Base-by-base conservation (phyloP, 352 stramenopile species). In the Globisporangium cylindrosporum region DNA sequence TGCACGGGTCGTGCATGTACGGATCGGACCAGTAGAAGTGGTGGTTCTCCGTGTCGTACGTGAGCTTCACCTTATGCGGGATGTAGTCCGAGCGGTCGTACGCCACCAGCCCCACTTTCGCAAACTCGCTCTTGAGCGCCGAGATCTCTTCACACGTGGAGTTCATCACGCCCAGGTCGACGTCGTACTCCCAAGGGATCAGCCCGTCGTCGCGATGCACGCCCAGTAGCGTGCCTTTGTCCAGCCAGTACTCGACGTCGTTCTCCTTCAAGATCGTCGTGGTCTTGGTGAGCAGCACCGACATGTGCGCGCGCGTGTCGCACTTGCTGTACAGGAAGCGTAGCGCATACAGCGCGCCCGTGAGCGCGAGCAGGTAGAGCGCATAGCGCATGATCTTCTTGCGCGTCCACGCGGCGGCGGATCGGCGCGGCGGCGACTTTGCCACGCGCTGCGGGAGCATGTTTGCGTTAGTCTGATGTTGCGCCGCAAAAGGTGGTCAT, bases 31-130 rank as follows among this genome's bases (percentile, higher is more conserved):
- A 91, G 75, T 93, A 93, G 49, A 93, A 89, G 48, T 86, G 66
- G 73, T 88, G 80, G 72, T 91, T 91, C 79, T 93, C 85, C 25
- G 82, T 93, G 70, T 93, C 85, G 66, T 91, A 93, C 64, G 85
- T 93, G 66, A 93, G 78, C 71, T 93, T 91, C 55, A 90, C 82
- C 65, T 93, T 91, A 74, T 93, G 85, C 29, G 85, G 72, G 67
- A 91, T 91, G 65, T 89, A 78, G 69, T 93, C 85, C 18, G 77
- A 67, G 34, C 85, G 82, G 62, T 91, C 82, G 64, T 91, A 93
- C 5, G 79, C 82, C 24, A 78, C 80, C 66, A 93, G 77, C 62
- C 83, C 85, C 5, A 85, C 80, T 18, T 71, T 70, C 25, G 73
- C 73, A 59, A 93, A 91, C 67, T 90, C 77, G 66, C 62, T 66